phyloP scores from a whole-genome alignment of 805 yeast species.

The Yamadazyma olivae region DNA sequence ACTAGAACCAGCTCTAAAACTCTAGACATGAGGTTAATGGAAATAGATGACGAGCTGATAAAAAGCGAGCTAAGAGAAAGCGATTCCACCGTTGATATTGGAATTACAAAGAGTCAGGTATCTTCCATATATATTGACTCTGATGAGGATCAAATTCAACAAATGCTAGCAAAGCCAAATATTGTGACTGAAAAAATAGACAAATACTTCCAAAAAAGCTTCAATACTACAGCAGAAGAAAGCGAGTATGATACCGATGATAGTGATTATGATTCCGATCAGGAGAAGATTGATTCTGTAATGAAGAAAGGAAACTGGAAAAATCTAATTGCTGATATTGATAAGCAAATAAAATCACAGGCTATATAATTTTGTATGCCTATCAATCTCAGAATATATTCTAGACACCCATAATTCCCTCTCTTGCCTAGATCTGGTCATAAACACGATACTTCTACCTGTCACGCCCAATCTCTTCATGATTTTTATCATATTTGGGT shows the following conservation, averaged over 20 bases:
- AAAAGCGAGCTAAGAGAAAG: not conserved
- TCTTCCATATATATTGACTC: conserved; percentile 3
- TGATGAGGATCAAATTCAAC: conserved; percentile 8
- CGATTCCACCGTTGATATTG: conserved; percentile 4
- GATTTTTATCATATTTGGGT: conserved; percentile 44
- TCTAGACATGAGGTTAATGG: not conserved
- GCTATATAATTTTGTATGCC: conserved; percentile 23
- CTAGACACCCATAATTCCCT: conserved; percentile 76
- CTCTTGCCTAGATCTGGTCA: conserved; percentile 80
- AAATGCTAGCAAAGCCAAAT: conserved; percentile 2
- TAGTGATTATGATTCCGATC: conserved; percentile 22
- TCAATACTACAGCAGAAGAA: not conserved
- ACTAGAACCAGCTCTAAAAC: not conserved
- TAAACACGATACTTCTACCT: conserved; percentile 68
- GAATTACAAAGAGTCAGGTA: not conserved
- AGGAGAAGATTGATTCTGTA: conserved; percentile 13
- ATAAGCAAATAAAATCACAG: conserved; percentile 6
- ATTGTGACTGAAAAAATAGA: not conserved
- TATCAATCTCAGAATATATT: conserved; percentile 43
- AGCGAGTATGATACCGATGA: conserved; percentile 4
- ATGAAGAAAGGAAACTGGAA: conserved; percentile 9
- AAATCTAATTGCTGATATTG: conserved; percentile 7
- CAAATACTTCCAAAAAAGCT: not conserved
- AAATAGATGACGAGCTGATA: not conserved
- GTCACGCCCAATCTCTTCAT: conserved; percentile 59